Evolutionary conservation across 202 grass and related monocot species (phyloP).

Genomic region (Zizania palustris): DNA sequence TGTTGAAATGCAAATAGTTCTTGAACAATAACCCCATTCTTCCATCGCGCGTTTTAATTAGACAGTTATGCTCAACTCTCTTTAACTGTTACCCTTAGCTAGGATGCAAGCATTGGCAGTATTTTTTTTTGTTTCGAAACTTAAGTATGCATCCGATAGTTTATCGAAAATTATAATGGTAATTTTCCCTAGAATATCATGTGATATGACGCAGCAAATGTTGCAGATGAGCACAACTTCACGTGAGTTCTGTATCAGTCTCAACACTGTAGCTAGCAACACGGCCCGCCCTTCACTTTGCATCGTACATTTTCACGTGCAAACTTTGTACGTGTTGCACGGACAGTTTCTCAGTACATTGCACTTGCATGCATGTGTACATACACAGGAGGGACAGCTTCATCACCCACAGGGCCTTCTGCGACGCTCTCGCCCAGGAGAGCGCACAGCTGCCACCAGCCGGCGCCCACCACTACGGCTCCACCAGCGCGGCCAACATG

Average conservation of each 20-base stretch:
- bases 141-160: neutral
- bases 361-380: conserved; percentile 22
- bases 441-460: conserved; percentile 63
- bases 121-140: too few species aligned
- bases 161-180: too few species aligned
- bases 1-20: neutral
- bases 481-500: conserved; percentile 54
- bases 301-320: conserved; percentile 42
- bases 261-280: neutral
- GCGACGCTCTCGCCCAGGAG: conserved; percentile 88
- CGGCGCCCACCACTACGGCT: conserved; percentile 68
- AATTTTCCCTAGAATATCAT: too few species aligned
- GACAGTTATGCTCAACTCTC: neutral
- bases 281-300: conserved; percentile 3
- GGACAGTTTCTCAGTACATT: conserved; percentile 25
- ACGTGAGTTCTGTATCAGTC: conserved; percentile 34
- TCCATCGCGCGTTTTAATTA: neutral
- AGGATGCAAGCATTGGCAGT: neutral
- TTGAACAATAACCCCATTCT: neutral
- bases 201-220: conserved; percentile 2
- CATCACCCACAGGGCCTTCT: conserved; percentile 95
- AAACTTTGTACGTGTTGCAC: neutral
- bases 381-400: conserved; percentile 98
- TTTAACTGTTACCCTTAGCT: neutral
- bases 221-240: conserved; percentile 19